Base-by-base conservation (phyloP, 352 stramenopile genomes). In the Pythium sukuiense region DNA sequence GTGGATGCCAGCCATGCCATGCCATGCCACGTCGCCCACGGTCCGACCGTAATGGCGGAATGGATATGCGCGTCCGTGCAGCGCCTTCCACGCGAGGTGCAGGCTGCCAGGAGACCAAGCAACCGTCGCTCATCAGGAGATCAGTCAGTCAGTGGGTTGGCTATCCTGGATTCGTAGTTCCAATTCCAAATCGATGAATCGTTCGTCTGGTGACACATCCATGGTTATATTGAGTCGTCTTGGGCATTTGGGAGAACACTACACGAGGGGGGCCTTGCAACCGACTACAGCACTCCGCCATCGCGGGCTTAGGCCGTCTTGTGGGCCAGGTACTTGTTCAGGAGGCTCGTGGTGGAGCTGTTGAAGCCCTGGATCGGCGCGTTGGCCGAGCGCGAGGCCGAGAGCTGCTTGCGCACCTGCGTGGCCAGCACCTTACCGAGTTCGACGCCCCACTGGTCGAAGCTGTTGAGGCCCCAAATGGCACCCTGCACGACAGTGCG, bases 391-490 rank as follows among this genome's bases (percentile, higher is more conserved):
- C 93, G 81, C 70, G 89, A 94, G 5, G 80, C 83, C 55, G 84
- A 73, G 29, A 99, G 71, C 76, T 98, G 90, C 29, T 84, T 73
- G 59, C 93, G 88, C 69, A 99, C 97, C 65, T 98, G 85, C 72
- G 97, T 98, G 39, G 97, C 97, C 27, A 99, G 89, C 68, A 98
- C 93, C 86, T 99, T 99, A 61, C 97, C 97, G 63, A 99, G 92
- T 83, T 99, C 93, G 26, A 99, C 96, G 61, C 97, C 96, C 96
- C 95, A 99, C 80, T 99, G 96, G 81, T 99, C 97, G 76, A 99
- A 99, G 56, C 84, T 97, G 83, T 99, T 99, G 69, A 99, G 85
- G 71, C 97, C 94, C 97, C 97, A 99, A 61, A 99, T 97, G 55
- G 98, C 98, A 8, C 97, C 97, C 77, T 99, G 96, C 56, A 95